phyloP scores from a whole-genome alignment of 2,329 filamentous ascomycete genomes.

The Ceratocystis ficicola region DNA sequence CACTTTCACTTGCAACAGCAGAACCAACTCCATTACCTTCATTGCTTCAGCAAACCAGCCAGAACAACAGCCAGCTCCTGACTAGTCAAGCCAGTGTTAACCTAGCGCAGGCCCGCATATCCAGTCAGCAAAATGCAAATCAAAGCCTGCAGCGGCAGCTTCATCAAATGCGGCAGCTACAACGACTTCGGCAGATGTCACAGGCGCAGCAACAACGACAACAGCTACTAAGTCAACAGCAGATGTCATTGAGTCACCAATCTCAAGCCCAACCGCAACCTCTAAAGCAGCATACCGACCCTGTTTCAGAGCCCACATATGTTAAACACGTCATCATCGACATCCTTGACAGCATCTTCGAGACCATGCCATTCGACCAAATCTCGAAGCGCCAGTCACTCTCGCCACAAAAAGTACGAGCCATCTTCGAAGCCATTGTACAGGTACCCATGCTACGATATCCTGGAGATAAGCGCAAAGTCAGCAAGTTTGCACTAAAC shows the following conservation, averaged over 20 bases:
- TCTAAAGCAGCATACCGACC: not conserved
- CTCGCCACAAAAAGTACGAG: conserved; percentile 34
- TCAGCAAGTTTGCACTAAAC: conserved; percentile 33
- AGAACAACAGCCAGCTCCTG: not conserved
- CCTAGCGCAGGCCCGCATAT: not conserved
- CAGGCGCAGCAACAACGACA: conserved; percentile 1
- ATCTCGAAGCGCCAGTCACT: conserved; percentile 36
- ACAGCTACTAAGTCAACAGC: not conserved
- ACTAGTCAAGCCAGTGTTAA: not conserved
- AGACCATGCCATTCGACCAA: conserved; percentile 35
- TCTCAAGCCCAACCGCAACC: not conserved
- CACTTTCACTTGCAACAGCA: not conserved
- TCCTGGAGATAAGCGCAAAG: conserved; percentile 32
- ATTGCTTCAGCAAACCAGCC: not conserved
- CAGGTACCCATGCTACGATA: conserved; percentile 38
- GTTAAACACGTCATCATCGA: conserved; percentile 36
- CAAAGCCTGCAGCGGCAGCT: not conserved
- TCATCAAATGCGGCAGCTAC: not conserved
- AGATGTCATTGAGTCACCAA: not conserved
- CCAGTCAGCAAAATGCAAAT: not conserved
- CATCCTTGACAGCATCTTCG: conserved; percentile 38
- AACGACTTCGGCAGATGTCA: not conserved
- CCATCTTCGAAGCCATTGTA: conserved; percentile 38
- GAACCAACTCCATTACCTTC: not conserved
- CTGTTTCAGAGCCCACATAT: not conserved